Evolutionary conservation across 2,329 filamentous ascomycete species (phyloP), one percentile per base, ranked within the genome.

Genomic region (Berkeleyomyces basicola): DNA sequence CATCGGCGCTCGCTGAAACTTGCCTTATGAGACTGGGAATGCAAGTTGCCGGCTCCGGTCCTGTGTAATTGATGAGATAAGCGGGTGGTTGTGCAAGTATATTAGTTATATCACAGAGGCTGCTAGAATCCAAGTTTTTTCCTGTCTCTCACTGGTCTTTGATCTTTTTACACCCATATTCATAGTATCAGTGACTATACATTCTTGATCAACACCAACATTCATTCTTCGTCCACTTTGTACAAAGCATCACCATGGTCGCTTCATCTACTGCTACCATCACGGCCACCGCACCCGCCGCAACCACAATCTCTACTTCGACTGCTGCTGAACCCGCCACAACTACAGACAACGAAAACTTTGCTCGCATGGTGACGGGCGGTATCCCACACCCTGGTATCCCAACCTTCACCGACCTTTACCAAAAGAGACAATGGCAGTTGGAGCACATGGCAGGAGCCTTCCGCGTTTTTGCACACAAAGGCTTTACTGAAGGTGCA

Each of bases 401-500:
- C 36, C 62, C 62, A 16, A 14, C 16, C 51, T 64, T 61, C 36
- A 42, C 58, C 43, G 31, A 60, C 42, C 47, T 37, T 37, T 68
- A 72, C 47, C 64, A 69, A 47, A 69, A 71, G 60, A 68, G 72
- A 0, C 67, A 67, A 64, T 74, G 72, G 71, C 70, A 72, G 64
- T 67, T 73, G 1, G 68, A 77, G 14, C 72, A 77, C 59, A 72
- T 79, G 68, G 76, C 74, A 0, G 71, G 72, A 2, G 76, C 77
- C 0, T 79, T 79, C 64, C 73, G 77, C 16, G 73, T 78, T 4
- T 79, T 78, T 69, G 74, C 74, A 0, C 74, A 75, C 42, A 67
- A 74, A 59, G 76, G 77, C 7, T 79, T 58, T 70, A 80, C 78
- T 0, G 83, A 86, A 69, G 84, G 84, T 47, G 83, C 84, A 71